A percentile compares a stretch with the other conserved stretches of the same genome.
phyloP scores from a whole-genome alignment of 2,329 filamentous ascomycete species.

The Arthrinium phaeospermum region DNA sequence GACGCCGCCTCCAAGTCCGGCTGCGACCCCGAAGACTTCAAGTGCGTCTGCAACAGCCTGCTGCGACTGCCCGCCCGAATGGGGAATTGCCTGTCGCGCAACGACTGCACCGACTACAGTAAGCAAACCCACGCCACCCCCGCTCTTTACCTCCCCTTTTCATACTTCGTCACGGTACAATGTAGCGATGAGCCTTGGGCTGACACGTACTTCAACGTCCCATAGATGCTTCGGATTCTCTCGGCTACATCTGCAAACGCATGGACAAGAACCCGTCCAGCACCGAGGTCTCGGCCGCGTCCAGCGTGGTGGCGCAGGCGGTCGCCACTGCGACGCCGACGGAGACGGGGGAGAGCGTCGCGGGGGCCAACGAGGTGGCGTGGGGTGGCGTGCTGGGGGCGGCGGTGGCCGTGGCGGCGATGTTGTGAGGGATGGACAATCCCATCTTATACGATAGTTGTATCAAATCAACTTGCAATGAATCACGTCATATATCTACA shows the following conservation, averaged over 20 bases:
- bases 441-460: neutral
- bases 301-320: neutral
- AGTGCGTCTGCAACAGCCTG: slow-evolving; percentile 14
- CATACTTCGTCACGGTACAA: neutral
- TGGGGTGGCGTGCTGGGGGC: neutral
- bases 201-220: neutral
- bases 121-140: neutral
- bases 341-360: neutral
- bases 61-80: neutral
- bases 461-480: neutral
- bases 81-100: neutral
- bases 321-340: neutral
- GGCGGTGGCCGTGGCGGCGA: neutral
- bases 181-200: neutral
- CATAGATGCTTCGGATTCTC: neutral
- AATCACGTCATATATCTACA: too few relatives aligned
- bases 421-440: neutral
- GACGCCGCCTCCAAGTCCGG: neutral
- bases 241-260: neutral
- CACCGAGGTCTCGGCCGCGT: slow-evolving; percentile 13
- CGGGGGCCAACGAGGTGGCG: neutral
- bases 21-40: slow-evolving; percentile 17
- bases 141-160: neutral
- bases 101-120: neutral
- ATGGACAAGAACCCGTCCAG: neutral